These are phyloP conservation scores for Flueggea neowawraea DNA, from an alignment of 441 rosid species.

Conservation along the genomic window DNA sequence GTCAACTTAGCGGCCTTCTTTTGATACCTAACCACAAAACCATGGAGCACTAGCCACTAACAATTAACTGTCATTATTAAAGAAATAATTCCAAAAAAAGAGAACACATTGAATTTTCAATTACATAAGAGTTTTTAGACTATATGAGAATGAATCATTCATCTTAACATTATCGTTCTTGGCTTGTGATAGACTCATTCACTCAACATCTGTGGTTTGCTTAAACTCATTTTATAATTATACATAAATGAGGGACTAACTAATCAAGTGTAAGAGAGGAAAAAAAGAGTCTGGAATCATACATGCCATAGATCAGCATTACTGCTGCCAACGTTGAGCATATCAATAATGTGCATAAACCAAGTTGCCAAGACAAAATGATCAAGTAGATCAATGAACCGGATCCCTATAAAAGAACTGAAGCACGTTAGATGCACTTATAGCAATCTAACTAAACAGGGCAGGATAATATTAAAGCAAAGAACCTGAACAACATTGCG, in stretches of 20 bases:
- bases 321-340: slow-evolving; percentile 72
- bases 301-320: slow-evolving; percentile 84
- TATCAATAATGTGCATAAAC: slow-evolving; percentile 68
- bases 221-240: no score
- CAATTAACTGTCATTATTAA: background rate
- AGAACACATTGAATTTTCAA: no score
- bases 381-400: slow-evolving; percentile 88
- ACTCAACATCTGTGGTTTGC: no score
- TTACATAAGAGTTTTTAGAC: no score
- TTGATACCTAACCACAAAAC: slow-evolving; percentile 64
- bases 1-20: slow-evolving; percentile 85
- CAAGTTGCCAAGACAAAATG: slow-evolving; percentile 82
- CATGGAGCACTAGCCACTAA: slow-evolving; percentile 8
- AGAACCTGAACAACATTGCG: slow-evolving; percentile 92
- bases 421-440: slow-evolving; percentile 18
- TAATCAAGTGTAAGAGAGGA: background rate
- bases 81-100: no score
- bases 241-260: background rate
- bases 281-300: slow-evolving; percentile 26
- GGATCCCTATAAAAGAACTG: slow-evolving; percentile 55
- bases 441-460: slow-evolving; percentile 3
- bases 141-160: no score
- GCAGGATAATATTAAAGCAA: slow-evolving; percentile 10
- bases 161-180: no score
- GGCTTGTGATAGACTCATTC: no score